Base-by-base conservation (phyloP, 2,329 filamentous ascomycete species). In the Westerdykella ornata region DNA sequence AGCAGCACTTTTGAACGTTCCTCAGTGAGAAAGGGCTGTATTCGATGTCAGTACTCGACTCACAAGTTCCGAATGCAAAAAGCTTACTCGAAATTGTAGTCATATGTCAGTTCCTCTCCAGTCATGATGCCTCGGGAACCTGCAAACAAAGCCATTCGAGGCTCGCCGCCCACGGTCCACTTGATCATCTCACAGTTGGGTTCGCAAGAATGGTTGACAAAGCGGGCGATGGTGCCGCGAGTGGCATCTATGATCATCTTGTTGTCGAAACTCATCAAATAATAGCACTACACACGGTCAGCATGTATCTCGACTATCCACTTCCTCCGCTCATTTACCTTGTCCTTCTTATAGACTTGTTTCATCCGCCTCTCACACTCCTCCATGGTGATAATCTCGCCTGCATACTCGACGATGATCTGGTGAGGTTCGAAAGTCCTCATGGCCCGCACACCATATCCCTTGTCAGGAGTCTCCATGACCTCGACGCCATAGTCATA, bases 161-260 rank as follows among this genome's bases (percentile, higher is more conserved):
- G 90, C 64, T 94, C 88, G 19, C 89, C 89, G 37, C 82, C 82
- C 41, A 98, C 92, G 47, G 89, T 90, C 88, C 88, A 95, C 66
- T 96, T 97, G 58, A 94, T 88, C 89, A 98, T 97, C 48, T 85
- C 81, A 68, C 90, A 97, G 62, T 98, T 98, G 2, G 92, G 92
- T 43, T 86, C 84, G 68, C 92, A 98, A 14, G 88, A 95, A 66
- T 98, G 92, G 63, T 98, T 98, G 63, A 98, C 89, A 65, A 98
- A 98, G 42, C 92, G 85, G 57, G 92, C 90, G 67, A 97, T 94
- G 51, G 87, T 94, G 56, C 92, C 92, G 42, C 87, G 88, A 19
- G 89, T 96, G 26, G 90, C 92, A 70, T 98, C 92, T 51, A 98
- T 94, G 57, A 97, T 94, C 81, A 97, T 92, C 66, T 94, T 92